Percentiles rank a stretch among this genome's conserved stretches.
These are phyloP conservation scores for Tuber borchii DNA, from an alignment of 495 filamentous ascomycete species.

Conservation along the genomic window DNA sequence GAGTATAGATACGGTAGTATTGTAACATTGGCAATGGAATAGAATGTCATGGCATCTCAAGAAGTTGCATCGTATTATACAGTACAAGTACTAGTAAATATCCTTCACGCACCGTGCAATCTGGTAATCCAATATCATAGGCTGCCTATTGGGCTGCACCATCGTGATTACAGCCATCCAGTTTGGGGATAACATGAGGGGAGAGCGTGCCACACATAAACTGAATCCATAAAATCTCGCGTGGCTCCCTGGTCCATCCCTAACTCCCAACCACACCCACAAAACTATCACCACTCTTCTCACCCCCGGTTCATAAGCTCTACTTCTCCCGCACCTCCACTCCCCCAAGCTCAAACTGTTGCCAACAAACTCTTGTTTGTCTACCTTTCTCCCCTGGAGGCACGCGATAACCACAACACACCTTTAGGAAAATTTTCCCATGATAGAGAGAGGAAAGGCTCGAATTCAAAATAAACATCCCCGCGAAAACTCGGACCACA, in stretches of 20 bases:
- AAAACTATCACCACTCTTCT: background rate
- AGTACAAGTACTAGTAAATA: too few relatives aligned
- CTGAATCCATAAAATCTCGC: slow-evolving; percentile 16
- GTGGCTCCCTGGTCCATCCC: slow-evolving; percentile 32
- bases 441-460: background rate
- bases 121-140: too few relatives aligned
- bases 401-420: background rate
- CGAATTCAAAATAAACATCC: background rate
- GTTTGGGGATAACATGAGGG: background rate
- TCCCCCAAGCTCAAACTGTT: background rate
- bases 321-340: slow-evolving; percentile 34
- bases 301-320: slow-evolving; percentile 32
- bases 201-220: background rate
- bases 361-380: slow-evolving; percentile 19
- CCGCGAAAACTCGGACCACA: background rate
- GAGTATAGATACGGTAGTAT: background rate
- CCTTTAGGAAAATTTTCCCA: background rate
- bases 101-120: background rate
- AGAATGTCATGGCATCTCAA: background rate
- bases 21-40: background rate
- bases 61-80: background rate
- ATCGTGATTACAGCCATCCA: background rate
- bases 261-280: background rate
- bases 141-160: background rate
- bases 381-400: slow-evolving; percentile 9